Conservation (phyloP, 805 yeast species). For the Wickerhamomyces bovis region DNA sequence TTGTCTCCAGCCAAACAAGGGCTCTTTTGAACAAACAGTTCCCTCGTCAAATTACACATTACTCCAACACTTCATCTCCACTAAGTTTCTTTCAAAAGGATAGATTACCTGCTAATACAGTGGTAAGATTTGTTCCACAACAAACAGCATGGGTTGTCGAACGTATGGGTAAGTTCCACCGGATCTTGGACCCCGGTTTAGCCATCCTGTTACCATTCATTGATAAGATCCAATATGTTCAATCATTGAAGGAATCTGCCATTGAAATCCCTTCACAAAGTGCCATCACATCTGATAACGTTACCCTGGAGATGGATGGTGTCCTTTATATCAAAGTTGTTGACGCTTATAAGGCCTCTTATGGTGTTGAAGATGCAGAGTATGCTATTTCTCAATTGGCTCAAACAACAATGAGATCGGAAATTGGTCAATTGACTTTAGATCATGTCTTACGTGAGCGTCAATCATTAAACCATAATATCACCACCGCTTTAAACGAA, state of each 20-base stretch:
- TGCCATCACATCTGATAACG: conserved; percentile 84
- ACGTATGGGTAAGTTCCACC: conserved; percentile 79
- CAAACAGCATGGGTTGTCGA: conserved; percentile 90
- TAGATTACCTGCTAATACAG: conserved; percentile 67
- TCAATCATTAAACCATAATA: conserved; percentile 63
- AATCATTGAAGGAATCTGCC: conserved; percentile 78
- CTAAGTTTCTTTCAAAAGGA: conserved; percentile 56
- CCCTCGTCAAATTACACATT: neutral
- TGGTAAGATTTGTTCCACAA: conserved; percentile 78
- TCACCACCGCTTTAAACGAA: conserved; percentile 74
- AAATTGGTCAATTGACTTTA: conserved; percentile 75
- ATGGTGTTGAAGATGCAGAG: conserved; percentile 84
- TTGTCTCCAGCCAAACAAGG: neutral
- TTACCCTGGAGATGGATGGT: conserved; percentile 80
- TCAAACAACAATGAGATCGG: conserved; percentile 87
- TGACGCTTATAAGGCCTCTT: conserved; percentile 81
- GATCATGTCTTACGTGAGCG: conserved; percentile 77
- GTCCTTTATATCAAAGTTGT: conserved; percentile 69
- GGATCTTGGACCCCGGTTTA: conserved; percentile 68
- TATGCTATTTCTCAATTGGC: conserved; percentile 83
- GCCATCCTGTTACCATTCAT: conserved; percentile 67
- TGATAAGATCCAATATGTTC: conserved; percentile 76
- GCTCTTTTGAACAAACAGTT: neutral
- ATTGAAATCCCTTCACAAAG: conserved; percentile 78
- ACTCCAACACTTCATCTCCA: conserved; percentile 7